Conservation (phyloP, 305 asterid species). For the Fraxinus ornus region DNA sequence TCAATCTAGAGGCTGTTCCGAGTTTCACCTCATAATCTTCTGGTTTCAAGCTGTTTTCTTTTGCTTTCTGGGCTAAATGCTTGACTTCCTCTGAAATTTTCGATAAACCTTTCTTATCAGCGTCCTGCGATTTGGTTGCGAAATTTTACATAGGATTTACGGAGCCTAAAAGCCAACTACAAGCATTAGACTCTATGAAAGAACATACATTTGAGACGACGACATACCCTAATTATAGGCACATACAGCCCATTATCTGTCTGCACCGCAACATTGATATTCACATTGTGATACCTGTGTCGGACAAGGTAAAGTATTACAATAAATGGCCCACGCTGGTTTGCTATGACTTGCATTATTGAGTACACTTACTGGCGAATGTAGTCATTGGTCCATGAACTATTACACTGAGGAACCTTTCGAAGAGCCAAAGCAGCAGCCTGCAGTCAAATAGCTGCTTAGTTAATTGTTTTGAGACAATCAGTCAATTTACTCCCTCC, state of each 20-base stretch:
- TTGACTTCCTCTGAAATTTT: slow-evolving; percentile 81
- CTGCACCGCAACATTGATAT: slow-evolving; percentile 89
- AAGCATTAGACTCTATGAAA: background rate
- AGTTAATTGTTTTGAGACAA: background rate
- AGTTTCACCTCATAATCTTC: slow-evolving; percentile 82
- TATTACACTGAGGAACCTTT: slow-evolving; percentile 85
- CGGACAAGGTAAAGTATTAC: slow-evolving; percentile 24
- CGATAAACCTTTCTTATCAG: slow-evolving; percentile 93
- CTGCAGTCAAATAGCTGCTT: slow-evolving; percentile 46
- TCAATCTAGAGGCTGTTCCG: background rate
- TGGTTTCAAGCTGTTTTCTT: slow-evolving; percentile 88
- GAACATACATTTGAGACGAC: slow-evolving; percentile 7
- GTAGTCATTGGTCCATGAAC: slow-evolving; percentile 85
- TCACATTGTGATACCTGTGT: slow-evolving; percentile 68
- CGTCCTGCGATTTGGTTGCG: slow-evolving; percentile 57
- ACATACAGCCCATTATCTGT: slow-evolving; percentile 91
- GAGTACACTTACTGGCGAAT: slow-evolving; percentile 81
- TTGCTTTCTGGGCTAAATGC: slow-evolving; percentile 78
- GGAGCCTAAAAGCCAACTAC: background rate
- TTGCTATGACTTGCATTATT: background rate
- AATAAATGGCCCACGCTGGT: slow-evolving; percentile 9
- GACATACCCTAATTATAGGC: slow-evolving; percentile 77
- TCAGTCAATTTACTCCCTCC: background rate
- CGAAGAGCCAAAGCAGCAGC: slow-evolving; percentile 99
- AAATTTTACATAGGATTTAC: slow-evolving; percentile 9